Percentiles rank a stretch among this genome's conserved stretches.
phyloP scores from a whole-genome alignment of 805 yeast species.

The Candida boidinii region DNA sequence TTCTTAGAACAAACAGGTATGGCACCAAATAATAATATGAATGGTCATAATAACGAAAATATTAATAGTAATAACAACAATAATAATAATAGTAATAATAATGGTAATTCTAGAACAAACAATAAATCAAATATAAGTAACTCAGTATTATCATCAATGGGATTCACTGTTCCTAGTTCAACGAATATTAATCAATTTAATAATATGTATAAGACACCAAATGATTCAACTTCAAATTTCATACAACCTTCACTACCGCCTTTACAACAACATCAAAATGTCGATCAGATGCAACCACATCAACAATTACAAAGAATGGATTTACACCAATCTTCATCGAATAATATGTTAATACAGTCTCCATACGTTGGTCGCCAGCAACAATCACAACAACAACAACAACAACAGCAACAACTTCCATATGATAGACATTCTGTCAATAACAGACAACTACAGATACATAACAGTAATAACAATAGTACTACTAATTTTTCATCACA shows the following conservation, averaged over 20 bases:
- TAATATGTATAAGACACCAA: too few relatives aligned
- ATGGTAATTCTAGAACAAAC: too few relatives aligned
- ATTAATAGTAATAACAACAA: neutral
- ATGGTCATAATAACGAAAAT: slow-evolving; percentile 3
- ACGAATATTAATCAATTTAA: too few relatives aligned
- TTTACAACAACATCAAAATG: slow-evolving; percentile 6
- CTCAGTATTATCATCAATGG: neutral
- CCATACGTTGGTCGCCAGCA: slow-evolving; percentile 4
- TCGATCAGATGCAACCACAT: slow-evolving; percentile 6
- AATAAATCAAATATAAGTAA: too few relatives aligned
- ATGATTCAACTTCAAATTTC: slow-evolving; percentile 4
- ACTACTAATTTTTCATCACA: neutral
- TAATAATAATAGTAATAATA: neutral
- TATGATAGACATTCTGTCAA: neutral
- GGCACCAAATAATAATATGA: slow-evolving; percentile 7
- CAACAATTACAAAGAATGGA: slow-evolving; percentile 6
- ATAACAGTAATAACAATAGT: slow-evolving; percentile 2
- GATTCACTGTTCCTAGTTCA: slow-evolving; percentile 2
- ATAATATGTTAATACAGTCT: neutral
- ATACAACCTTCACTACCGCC: slow-evolving; percentile 1
- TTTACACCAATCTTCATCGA: too few relatives aligned
- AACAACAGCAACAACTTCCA: slow-evolving; percentile 2
- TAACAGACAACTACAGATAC: slow-evolving; percentile 1
- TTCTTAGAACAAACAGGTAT: slow-evolving; percentile 3
- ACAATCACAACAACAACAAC: slow-evolving; percentile 2